phyloP scores from a whole-genome alignment of 306 rosid genomes.

The Rosa rugosa region DNA sequence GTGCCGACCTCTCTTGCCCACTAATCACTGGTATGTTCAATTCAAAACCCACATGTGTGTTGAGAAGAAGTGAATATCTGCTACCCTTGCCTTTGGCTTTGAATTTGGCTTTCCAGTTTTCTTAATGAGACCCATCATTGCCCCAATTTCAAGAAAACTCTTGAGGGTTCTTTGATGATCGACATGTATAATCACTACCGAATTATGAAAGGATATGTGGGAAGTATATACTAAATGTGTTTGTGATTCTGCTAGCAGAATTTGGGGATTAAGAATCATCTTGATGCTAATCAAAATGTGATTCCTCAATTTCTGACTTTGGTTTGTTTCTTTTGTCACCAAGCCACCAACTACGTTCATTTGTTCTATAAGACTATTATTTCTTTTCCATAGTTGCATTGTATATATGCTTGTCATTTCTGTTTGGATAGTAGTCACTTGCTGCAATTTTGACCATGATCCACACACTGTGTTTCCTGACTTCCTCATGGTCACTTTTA shows the following conservation, averaged over 20 bases:
- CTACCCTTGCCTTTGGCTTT: background rate
- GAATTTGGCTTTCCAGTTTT: background rate
- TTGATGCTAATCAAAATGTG: background rate
- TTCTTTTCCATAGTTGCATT: background rate
- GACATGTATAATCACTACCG: background rate
- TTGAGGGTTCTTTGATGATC: background rate
- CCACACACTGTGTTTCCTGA: background rate
- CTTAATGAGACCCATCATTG: background rate
- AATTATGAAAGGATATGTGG: background rate
- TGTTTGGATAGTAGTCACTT: background rate
- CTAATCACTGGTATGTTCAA: slow-evolving; percentile 15
- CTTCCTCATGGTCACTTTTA: background rate
- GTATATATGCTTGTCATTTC: background rate
- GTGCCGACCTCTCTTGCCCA: slow-evolving; percentile 43
- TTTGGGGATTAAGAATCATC: background rate
- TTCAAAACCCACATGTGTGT: background rate
- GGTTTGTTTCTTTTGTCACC: background rate
- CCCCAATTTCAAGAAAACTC: background rate
- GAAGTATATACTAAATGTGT: background rate
- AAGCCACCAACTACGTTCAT: background rate
- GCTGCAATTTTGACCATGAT: background rate
- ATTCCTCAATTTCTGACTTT: background rate
- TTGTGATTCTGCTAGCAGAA: background rate
- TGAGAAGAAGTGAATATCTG: background rate
- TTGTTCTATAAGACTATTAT: background rate